Evolutionary conservation across 371 early-diverging fungal species (phyloP).

Genomic region (Circinella minor): DNA sequence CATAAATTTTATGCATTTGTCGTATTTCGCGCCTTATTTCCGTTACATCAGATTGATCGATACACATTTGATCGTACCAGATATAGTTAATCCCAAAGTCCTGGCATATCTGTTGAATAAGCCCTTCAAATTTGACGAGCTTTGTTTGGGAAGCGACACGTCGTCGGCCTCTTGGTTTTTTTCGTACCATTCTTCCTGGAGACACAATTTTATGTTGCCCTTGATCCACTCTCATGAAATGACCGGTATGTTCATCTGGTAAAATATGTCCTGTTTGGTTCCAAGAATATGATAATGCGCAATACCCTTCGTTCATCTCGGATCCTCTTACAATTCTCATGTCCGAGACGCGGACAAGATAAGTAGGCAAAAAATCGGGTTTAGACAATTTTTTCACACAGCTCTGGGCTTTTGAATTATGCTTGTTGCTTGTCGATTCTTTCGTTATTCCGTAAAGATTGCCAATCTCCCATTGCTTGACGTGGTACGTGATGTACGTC

Average conservation of each 20-base stretch:
- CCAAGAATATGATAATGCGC: neutral
- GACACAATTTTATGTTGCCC: neutral
- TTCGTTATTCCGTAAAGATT: too few species aligned
- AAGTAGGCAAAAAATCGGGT: too few species aligned
- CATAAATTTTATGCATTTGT: neutral
- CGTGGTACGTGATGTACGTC: too few species aligned
- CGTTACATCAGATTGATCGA: neutral
- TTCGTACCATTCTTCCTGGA: neutral
- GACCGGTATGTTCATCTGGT: neutral
- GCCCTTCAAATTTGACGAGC: neutral
- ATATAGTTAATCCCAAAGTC: neutral
- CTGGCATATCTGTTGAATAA: neutral
- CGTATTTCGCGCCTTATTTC: neutral
- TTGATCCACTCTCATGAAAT: neutral
- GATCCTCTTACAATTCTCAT: too few species aligned
- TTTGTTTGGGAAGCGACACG: neutral
- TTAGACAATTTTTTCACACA: too few species aligned
- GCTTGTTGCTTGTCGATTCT: too few species aligned
- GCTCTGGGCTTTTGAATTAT: too few species aligned
- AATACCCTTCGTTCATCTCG: too few species aligned
- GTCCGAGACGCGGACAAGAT: too few species aligned
- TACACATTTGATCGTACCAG: neutral
- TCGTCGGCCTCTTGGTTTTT: too few species aligned
- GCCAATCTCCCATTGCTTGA: too few species aligned
- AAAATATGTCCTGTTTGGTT: neutral